These are phyloP conservation scores for Melaleuca quinquenervia DNA, from an alignment of 345 rosid genomes.

Conservation along the genomic window DNA sequence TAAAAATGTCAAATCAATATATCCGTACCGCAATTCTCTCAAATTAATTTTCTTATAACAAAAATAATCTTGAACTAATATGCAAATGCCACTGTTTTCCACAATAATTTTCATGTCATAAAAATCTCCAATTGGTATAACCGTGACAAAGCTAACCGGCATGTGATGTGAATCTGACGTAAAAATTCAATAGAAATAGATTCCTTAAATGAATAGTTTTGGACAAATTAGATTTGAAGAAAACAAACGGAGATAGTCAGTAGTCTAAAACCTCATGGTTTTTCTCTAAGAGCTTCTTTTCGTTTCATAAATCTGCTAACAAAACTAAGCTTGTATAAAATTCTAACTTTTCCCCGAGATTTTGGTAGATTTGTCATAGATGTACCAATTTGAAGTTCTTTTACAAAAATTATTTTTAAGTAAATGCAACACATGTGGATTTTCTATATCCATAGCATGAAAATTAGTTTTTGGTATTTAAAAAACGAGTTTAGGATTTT, in stretches of 20 bases:
- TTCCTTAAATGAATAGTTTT: neutral
- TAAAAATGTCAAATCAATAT: no score
- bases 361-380: neutral
- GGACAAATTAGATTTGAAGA: neutral
- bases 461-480: neutral
- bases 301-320: no score
- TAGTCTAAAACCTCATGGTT: no score
- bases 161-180: neutral
- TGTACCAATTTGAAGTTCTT: fast-evolving
- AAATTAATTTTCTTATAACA: neutral
- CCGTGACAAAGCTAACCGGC: neutral
- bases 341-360: no score
- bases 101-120: neutral
- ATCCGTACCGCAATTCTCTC: fast-evolving
- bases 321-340: neutral
- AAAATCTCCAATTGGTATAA: neutral
- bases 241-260: neutral
- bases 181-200: neutral
- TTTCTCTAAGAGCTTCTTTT: neutral
- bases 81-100: neutral
- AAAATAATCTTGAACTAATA: neutral
- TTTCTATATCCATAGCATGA: neutral
- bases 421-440: neutral
- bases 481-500: neutral
- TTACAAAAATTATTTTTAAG: neutral